Evolutionary conservation across 2,329 filamentous ascomycete species (phyloP).

Genomic region (Akanthomyces muscarius): DNA sequence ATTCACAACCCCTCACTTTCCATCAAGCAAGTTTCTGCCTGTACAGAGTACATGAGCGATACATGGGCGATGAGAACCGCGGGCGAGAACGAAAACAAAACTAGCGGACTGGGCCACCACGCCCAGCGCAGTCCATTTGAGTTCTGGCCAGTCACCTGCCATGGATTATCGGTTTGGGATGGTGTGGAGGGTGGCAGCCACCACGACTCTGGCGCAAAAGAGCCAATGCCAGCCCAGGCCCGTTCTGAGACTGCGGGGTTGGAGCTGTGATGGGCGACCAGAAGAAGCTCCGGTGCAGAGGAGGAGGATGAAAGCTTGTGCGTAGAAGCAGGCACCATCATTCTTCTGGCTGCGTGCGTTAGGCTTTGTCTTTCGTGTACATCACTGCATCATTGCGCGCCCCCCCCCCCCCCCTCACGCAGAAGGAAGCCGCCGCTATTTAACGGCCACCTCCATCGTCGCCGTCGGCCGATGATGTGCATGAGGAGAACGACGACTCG

Average conservation of each 20-base stretch:
- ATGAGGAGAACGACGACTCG: not conserved
- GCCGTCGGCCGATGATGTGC: not conserved
- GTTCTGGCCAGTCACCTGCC: conserved; percentile 14
- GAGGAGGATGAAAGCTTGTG: not conserved
- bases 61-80: not conserved
- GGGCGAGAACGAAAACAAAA: not conserved
- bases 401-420: not conserved
- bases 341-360: not conserved
- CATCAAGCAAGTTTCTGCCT: not conserved
- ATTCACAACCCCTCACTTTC: conserved; percentile 10
- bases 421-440: not conserved
- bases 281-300: not conserved
- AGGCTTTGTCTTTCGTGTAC: not conserved
- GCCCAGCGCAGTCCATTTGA: not conserved
- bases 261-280: not conserved
- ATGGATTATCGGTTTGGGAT: conserved; percentile 11
- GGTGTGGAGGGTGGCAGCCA: conserved; percentile 16
- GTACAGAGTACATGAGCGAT: conserved; percentile 11
- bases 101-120: not conserved
- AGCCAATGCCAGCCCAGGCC: conserved; percentile 10
- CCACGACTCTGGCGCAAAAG: conserved; percentile 1
- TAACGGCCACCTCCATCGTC: not conserved
- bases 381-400: not conserved
- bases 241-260: conserved; percentile 16
- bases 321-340: not conserved